Conservation (phyloP, 352 stramenopile genomes). For the Phytophthora pluvialis region DNA sequence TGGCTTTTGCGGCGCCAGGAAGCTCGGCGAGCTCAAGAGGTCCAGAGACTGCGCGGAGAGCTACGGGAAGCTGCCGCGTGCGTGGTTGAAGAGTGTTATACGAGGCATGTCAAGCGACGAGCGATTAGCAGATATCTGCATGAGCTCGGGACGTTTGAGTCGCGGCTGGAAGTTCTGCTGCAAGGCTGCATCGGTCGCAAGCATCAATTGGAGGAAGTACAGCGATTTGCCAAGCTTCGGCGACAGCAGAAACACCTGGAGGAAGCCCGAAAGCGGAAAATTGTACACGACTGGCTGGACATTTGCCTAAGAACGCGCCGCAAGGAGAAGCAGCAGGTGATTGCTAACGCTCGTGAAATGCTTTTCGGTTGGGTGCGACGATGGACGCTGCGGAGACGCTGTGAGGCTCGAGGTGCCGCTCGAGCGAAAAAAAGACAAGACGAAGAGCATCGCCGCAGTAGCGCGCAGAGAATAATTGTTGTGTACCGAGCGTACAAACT, state of each 20-base stretch:
- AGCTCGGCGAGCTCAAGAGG: conserved; percentile 6
- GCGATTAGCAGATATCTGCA: conserved; percentile 29
- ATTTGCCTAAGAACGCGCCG: not conserved
- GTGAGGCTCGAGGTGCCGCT: conserved; percentile 10
- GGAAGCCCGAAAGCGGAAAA: conserved; percentile 9
- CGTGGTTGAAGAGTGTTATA: conserved; percentile 27
- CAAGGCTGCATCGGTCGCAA: conserved; percentile 17
- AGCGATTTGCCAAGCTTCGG: conserved; percentile 14
- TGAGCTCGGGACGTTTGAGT: conserved; percentile 17
- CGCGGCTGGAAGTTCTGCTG: conserved; percentile 14
- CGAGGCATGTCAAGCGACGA: conserved; percentile 18
- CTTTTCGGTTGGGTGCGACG: conserved; percentile 18
- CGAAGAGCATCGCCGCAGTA: conserved; percentile 3
- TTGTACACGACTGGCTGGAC: conserved; percentile 14
- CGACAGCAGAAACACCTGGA: conserved; percentile 3
- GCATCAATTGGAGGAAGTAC: conserved; percentile 22
- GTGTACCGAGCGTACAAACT: conserved; percentile 17
- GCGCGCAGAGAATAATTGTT: conserved; percentile 4
- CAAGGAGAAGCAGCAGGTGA: conserved; percentile 2
- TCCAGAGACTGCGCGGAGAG: conserved; percentile 18
- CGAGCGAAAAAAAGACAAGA: conserved; percentile 6
- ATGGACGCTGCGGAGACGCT: conserved; percentile 17
- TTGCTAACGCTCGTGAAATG: conserved; percentile 9
- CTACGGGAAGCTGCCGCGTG: conserved; percentile 17
- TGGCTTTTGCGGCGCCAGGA: conserved; percentile 36